Base-by-base conservation (phyloP, 2,329 filamentous ascomycete species). In the Eutypa lata region DNA sequence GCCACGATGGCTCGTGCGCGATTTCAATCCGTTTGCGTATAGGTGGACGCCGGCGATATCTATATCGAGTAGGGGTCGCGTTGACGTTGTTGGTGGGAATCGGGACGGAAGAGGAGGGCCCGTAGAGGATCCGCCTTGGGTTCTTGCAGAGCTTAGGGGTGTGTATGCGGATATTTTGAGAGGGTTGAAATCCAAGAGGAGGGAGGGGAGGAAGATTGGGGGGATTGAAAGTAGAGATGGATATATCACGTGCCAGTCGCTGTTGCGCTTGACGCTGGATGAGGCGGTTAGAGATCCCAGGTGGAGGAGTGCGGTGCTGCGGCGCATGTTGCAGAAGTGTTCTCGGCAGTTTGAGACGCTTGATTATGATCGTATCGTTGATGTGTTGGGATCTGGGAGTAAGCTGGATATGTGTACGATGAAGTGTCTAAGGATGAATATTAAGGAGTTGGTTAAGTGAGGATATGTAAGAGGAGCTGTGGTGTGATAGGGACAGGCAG, bases 41-140 rank as follows among this genome's bases (percentile, higher is more conserved):
- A 49, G 54, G 31, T 65, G 62, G 62, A 26, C 19, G 24, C 61
- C 60, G 28, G 37, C 53, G 16, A 26, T 50, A 18, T 57, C 59
- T 38, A n/a, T n/a, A n/a, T 58, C 49, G 43, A 31, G 37, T 19
- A 16, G 45, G 47, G 21, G 47, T 38, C 14, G 56, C 2, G 6
- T 3, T 3, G 28, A 42, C 14, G 50, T 53, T 24, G n/a, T n/a
- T n/a, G n/a, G n/a, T n/a, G n/a, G n/a, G n/a, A n/a, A n/a, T n/a
- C n/a, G n/a, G n/a, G n/a, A n/a, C n/a, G n/a, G n/a, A n/a, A n/a
- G n/a, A n/a, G n/a, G n/a, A n/a, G n/a, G n/a, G n/a, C n/a, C n/a
- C n/a, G n/a, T n/a, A n/a, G 63, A 65, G 37, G 59, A 64, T 48
- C 52, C 62, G 22, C 57, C 62, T 2, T 63, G 62, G 63, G 52